phyloP scores from a whole-genome alignment of 2,329 filamentous ascomycete genomes.

The Amauroascus verrucosus region DNA sequence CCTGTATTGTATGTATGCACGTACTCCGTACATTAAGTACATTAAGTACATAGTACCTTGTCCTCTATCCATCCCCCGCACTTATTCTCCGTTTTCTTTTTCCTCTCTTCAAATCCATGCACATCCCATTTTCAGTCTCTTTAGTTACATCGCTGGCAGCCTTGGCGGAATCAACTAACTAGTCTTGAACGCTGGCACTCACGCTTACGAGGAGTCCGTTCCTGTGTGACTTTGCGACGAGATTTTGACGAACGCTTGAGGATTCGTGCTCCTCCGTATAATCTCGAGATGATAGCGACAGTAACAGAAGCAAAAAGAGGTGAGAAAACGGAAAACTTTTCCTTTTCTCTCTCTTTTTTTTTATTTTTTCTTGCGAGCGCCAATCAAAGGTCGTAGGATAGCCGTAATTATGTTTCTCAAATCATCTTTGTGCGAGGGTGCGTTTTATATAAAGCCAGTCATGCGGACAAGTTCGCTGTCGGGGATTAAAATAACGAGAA shows the following conservation, averaged over 20 bases:
- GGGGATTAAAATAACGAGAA: background rate
- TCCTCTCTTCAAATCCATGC: background rate
- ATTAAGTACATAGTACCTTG: too few relatives aligned
- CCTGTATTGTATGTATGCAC: too few relatives aligned
- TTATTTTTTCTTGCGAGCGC: background rate
- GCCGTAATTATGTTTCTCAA: background rate
- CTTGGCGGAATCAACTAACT: background rate
- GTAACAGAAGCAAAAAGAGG: background rate
- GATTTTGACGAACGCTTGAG: background rate
- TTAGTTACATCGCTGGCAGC: background rate
- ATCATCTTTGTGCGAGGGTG: conserved; percentile 2
- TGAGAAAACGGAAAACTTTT: background rate
- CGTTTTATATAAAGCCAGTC: conserved; percentile 1
- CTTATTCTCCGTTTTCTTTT: background rate
- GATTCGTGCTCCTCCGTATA: background rate
- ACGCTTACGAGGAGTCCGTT: background rate
- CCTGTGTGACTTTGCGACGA: background rate
- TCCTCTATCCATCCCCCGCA: background rate
- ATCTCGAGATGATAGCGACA: background rate
- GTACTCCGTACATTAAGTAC: too few relatives aligned
- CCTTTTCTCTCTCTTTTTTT: too few relatives aligned
- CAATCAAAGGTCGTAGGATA: background rate
- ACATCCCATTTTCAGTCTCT: conserved; percentile 9
- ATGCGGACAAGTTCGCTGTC: background rate
- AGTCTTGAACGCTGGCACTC: background rate